These are phyloP conservation scores for Penicillium macrosclerotiorum DNA, from an alignment of 495 filamentous ascomycete species.

Conservation along the genomic window DNA sequence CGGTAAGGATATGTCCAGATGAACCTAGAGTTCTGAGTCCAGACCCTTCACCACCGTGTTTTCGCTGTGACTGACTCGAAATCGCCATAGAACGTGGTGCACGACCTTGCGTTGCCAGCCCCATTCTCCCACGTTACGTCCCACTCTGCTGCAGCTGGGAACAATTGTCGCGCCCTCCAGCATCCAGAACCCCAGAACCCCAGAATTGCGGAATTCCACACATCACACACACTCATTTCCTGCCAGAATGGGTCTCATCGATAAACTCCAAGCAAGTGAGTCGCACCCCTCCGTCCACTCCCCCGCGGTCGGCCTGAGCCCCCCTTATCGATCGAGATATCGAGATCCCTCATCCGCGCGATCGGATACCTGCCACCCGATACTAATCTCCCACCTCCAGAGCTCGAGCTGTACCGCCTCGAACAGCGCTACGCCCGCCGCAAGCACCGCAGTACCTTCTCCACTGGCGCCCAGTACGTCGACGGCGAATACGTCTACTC, in stretches of 20 bases:
- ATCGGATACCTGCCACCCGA: too few species aligned
- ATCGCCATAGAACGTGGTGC: too few species aligned
- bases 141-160: conserved; percentile 11
- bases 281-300: background rate
- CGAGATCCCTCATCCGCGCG: too few species aligned
- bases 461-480: conserved; percentile 81
- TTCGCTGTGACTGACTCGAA: too few species aligned
- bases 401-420: conserved; percentile 85
- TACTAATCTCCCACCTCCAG: conserved; percentile 38
- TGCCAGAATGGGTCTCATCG: conserved; percentile 53
- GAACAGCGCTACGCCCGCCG: conserved; percentile 89
- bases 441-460: conserved; percentile 81
- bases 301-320: too few species aligned
- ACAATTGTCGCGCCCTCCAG: conserved; percentile 10
- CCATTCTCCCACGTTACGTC: conserved; percentile 2
- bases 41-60: too few species aligned
- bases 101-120: conserved; percentile 9
- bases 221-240: background rate
- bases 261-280: conserved; percentile 57
- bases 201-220: background rate
- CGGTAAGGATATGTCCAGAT: too few species aligned
- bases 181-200: conserved; percentile 1
- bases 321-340: too few species aligned
- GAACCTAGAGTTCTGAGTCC: background rate
- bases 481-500: conserved; percentile 87